Percentiles rank a stretch among this genome's conserved stretches.
Evolutionary conservation across 768 basidiomycete genomes (phyloP).

Genomic region (Rhodotorula babjevae): DNA sequence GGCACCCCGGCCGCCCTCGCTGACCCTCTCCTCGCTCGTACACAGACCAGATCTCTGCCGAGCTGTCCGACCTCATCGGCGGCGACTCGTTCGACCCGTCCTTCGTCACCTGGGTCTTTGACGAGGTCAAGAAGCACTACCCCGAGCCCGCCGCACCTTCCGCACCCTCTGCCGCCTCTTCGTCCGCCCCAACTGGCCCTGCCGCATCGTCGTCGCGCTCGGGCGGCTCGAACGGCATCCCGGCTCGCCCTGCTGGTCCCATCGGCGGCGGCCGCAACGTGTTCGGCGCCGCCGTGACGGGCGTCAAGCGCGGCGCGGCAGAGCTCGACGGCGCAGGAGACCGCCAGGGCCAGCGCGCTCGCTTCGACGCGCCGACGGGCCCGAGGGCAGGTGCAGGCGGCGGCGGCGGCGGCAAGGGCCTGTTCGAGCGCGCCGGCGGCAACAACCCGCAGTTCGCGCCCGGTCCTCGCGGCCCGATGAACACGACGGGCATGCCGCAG

Average conservation of each 20-base stretch:
- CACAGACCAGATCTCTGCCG: slow-evolving; percentile 72
- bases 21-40: neutral
- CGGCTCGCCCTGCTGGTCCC: slow-evolving; percentile 3
- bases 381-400: slow-evolving; percentile 4
- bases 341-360: slow-evolving; percentile 14
- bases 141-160: slow-evolving; percentile 28
- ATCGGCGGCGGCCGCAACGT: slow-evolving; percentile 16
- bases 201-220: neutral
- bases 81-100: slow-evolving; percentile 66
- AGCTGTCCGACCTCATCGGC: slow-evolving; percentile 83
- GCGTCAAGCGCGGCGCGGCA: slow-evolving; percentile 38
- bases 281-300: slow-evolving; percentile 39
- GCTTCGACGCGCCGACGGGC: slow-evolving; percentile 13
- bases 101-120: slow-evolving; percentile 86
- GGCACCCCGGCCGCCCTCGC: neutral
- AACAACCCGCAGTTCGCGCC: slow-evolving; percentile 32
- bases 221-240: neutral
- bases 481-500: slow-evolving; percentile 27
- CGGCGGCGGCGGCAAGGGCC: neutral
- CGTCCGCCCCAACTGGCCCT: slow-evolving; percentile 8
- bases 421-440: slow-evolving; percentile 33
- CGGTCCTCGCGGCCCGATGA: slow-evolving; percentile 16
- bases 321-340: slow-evolving; percentile 4
- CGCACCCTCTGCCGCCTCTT: slow-evolving; percentile 40
- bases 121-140: slow-evolving; percentile 54